Base-by-base conservation (phyloP, 352 stramenopile genomes). In the Pythium brachiatum region DNA sequence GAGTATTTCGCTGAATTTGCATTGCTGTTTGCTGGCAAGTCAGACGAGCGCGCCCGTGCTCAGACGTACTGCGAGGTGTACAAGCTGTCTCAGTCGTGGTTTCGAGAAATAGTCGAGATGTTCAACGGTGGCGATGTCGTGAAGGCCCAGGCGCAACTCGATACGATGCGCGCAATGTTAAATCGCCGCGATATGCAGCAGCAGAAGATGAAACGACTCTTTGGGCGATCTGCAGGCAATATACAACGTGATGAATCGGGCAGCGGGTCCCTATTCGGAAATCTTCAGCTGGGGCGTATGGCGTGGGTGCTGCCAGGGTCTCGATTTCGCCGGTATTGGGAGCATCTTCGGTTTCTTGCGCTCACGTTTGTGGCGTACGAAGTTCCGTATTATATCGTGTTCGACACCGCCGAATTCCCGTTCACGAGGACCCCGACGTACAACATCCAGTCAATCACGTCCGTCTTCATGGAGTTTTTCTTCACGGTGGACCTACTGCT, bases 21-120 rank as follows among this genome's bases (percentile, higher is more conserved):
- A 58, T 34, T 90, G 25, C 59, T 90, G 1, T 79, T 79, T 36
- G 58, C 72, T 1, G 70, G 69, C 12, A 75, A 72, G 15, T 48
- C 52, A 0, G 79, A 86, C 34, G 80, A 90, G 26, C 74, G 75
- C 6, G 83, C 81, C 0, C 60, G 81, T 0, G 83, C 83, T 0
- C 74, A 89, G 29, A 93, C 81, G 0, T 93, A 83, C 41, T 89
- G 78, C 7, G 81, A 93, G 43, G 70, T 93, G 3, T 90, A 90
- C 50, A 86, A 89, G 31, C 79, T 93, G 21, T 64, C 78, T 0
- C 73, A 86, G n/a, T 20, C 64, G 1, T 67, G 59, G 13, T 93
- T 93, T 50, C 70, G 74, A 32, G 79, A 73, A 21, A 80, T 80
- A 0, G 25, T 93, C 0, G 68, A 54, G 23, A 73, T 76, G 32